Percentiles rank a stretch among this genome's conserved stretches.
Evolutionary conservation across 2,329 filamentous ascomycete genomes (phyloP).

Genomic region (Sclerotiophoma versabilis): DNA sequence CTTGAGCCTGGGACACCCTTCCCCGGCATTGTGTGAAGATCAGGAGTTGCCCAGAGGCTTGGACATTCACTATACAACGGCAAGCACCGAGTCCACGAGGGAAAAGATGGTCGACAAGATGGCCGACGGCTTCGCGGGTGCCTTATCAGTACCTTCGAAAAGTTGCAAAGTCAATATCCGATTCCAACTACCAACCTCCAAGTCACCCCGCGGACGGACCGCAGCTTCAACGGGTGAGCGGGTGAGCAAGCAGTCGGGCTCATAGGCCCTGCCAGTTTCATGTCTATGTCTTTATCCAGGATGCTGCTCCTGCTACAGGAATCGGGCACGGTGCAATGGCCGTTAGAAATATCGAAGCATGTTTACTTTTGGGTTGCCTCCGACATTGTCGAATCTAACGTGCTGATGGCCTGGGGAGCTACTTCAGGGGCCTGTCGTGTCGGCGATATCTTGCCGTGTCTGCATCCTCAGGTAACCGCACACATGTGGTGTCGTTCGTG

Average conservation of each 20-base stretch:
- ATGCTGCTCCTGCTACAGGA: constrained; percentile 10
- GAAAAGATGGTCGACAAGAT: not conserved
- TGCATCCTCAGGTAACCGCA: not conserved
- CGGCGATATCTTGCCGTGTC: constrained; percentile 13
- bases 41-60: constrained; percentile 12
- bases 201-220: constrained; percentile 11
- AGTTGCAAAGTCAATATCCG: not conserved
- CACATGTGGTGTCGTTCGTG: not conserved
- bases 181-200: constrained; percentile 7
- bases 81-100: not conserved
- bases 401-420: constrained; percentile 6
- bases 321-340: constrained; percentile 5
- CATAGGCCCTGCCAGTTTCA: not conserved
- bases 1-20: constrained; percentile 2
- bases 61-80: not conserved
- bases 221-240: constrained; percentile 3
- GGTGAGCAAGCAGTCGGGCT: not conserved
- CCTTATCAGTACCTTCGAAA: constrained; percentile 14
- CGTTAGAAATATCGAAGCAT: constrained; percentile 7
- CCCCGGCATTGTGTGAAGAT: constrained; percentile 6
- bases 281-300: constrained; percentile 1
- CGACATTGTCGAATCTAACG: constrained; percentile 12
- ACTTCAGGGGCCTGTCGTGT: constrained; percentile 2
- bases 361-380: constrained; percentile 6
- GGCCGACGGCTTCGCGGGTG: constrained; percentile 8